Evolutionary conservation across 768 basidiomycete genomes (phyloP), one percentile per base, ranked within the genome.

Genomic region (Psilocybe azurescens): DNA sequence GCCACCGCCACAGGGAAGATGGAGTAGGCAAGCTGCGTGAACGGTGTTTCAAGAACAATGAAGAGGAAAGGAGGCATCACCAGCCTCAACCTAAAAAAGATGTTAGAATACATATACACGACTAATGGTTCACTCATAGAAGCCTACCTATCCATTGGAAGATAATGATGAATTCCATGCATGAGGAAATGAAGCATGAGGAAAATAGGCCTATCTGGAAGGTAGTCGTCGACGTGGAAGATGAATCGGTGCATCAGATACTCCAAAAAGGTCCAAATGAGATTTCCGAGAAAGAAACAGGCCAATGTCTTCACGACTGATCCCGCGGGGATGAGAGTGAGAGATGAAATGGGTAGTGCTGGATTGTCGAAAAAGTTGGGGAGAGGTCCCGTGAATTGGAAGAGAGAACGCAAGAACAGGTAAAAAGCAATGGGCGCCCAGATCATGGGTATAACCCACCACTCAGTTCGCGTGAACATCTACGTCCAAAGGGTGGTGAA

Each of bases 21-120:
- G 11, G 76, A 62, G 73, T 99, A 86, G 1, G 87, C 95, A 56
- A 99, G 87, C 56, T 80, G 82, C 5, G 95, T 97, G 81, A 98
- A 94, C 1, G 97, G 97, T 36, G 82, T 80, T 59, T 93, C 89
- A 16, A 99, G 83, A 13, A 75, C 73, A 58, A 81, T 76, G 78
- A 99, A 99, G 60, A 99, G 73, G 2, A 83, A 69, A 2, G 97
- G 97, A 1, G 97, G 97, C 97, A 99, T 99, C 69, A 99, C 97
- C 38, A 99, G 88, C 65, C 97, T 87, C 70, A 98, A 77, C 60
- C 94, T 92, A 38, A 29, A 11, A 6, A 48, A 36, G 46, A 55
- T 62, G 13, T 3, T 1, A 18, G 5, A 32, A 58, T 1, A 20
- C 39, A 56, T 3, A 0, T 44, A n/a, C 41, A 57, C 46, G 49